Base-by-base conservation (phyloP, 179 eudicot species). In the Nepenthes alata region DNA sequence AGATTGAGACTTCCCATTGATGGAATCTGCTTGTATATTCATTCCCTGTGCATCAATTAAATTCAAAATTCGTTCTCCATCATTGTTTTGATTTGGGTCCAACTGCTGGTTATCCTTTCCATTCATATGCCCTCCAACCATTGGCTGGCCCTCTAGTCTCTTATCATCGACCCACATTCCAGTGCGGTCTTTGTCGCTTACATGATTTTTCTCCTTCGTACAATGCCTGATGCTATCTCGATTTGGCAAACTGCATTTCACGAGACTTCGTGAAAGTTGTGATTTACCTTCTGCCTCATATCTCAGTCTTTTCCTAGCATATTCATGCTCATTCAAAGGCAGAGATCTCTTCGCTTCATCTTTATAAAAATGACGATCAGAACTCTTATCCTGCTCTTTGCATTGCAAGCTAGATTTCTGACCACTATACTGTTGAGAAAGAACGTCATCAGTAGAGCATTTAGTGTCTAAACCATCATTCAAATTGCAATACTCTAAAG, bases 351-450 rank as follows among this genome's bases (percentile, higher is more conserved):
- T 75, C 39, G 55, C 35, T 55, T 48, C 57, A 49, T 57, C 58
- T 47, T 71, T 64, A 53, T 59, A 62, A 60, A 54, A 25, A 48
- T 49, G 51, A 45, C 15, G 47, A 47, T 48, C 55, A 35, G 61
- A 65, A 53, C 38, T 57, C 58, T 47, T 63, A 7, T 66, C 59
- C 14, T 55, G 74, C 16, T 70, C 79, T 61, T 66, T 70, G 35
- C 67, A 47, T 51, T 12, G 65, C 59, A 57, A 47, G 60, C 66
- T 56, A 58, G 72, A 66, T 37, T 55, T 49, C 53, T 69, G 37
- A 10, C 25, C 62, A 39, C 70, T 56, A 62, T 63, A 63, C 52
- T 45, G 59, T 41, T 25, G 25, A 25, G 25, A 25, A 25, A 25
- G 25, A 25, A 54, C 58, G 41, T n/a, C 50, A 38, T 25, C 50